Evolutionary conservation across 2,329 filamentous ascomycete species (phyloP).

Genomic region (Claviceps pazoutovae): DNA sequence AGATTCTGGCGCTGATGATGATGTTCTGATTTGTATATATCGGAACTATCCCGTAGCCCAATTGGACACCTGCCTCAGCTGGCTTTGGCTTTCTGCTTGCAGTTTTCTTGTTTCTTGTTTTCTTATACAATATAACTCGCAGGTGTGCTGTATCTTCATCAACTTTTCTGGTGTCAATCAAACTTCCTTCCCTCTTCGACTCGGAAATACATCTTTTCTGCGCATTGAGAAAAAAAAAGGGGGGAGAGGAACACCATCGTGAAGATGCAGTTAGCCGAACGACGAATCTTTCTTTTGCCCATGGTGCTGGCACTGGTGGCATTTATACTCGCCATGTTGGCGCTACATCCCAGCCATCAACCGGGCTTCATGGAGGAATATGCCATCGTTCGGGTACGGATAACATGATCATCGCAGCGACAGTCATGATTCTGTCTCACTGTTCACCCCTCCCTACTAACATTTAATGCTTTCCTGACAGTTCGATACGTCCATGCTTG

Average conservation of each 20-base stretch:
- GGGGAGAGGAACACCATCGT: not conserved
- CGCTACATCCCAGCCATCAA: slow-evolving; percentile 26
- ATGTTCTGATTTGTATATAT: not conserved
- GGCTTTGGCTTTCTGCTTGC: not conserved
- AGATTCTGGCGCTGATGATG: not conserved
- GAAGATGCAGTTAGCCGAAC: slow-evolving; percentile 2
- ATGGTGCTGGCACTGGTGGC: slow-evolving; percentile 23
- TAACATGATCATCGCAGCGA: not conserved
- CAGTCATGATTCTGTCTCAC: not conserved
- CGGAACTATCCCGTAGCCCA: not conserved
- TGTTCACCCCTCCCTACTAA: not conserved
- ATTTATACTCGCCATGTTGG: slow-evolving; percentile 25
- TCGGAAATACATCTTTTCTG: not conserved
- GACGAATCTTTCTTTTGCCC: slow-evolving; percentile 21
- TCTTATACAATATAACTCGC: too few relatives aligned
- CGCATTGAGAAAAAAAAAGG: not conserved
- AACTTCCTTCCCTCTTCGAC: not conserved
- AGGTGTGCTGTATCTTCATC: too few relatives aligned
- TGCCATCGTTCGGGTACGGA: slow-evolving; percentile 24
- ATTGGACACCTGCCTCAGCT: not conserved
- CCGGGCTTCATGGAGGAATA: slow-evolving; percentile 30
- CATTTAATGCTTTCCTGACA: slow-evolving; percentile 4
- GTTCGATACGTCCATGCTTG: slow-evolving; percentile 26
- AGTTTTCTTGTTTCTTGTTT: not conserved
- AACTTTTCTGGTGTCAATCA: too few relatives aligned